A percentile compares a stretch with the other conserved stretches of the same genome.
These are phyloP conservation scores for Podospora pseudopauciseta DNA, from an alignment of 495 filamentous ascomycete species.

Conservation along the genomic window DNA sequence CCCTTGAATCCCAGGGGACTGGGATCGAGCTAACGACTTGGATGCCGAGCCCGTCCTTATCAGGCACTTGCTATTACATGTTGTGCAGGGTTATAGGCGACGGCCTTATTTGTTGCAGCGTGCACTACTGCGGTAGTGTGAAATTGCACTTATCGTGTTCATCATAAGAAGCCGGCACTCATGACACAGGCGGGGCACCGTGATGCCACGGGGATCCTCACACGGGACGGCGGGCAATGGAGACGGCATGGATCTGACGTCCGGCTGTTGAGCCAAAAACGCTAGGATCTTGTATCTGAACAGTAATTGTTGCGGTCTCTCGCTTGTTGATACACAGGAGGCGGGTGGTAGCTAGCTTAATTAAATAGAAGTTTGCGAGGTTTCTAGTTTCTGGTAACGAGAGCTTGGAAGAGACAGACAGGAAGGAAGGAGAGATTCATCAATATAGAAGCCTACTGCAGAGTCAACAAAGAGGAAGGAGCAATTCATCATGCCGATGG, in stretches of 20 bases:
- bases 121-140: neutral
- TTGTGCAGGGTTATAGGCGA: constrained; percentile 19
- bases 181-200: neutral
- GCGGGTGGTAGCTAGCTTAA: too few relatives aligned
- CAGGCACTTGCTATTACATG: constrained; percentile 27
- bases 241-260: neutral
- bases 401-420: neutral
- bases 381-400: too few relatives aligned
- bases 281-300: too few relatives aligned
- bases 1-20: constrained; percentile 33
- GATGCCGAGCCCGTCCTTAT: constrained; percentile 36
- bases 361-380: too few relatives aligned
- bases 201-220: neutral
- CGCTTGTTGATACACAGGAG: neutral
- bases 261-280: neutral
- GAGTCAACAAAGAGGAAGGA: constrained; percentile 13
- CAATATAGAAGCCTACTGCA: neutral
- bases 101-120: constrained; percentile 2
- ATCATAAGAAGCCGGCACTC: neutral
- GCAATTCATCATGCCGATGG: constrained; percentile 11
- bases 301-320: neutral
- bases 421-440: neutral
- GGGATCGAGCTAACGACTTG: constrained; percentile 35
- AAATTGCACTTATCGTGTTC: neutral
- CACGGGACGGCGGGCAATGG: neutral